Evolutionary conservation across 345 rosid species (phyloP).

Genomic region (Abelmoschus esculentus): DNA sequence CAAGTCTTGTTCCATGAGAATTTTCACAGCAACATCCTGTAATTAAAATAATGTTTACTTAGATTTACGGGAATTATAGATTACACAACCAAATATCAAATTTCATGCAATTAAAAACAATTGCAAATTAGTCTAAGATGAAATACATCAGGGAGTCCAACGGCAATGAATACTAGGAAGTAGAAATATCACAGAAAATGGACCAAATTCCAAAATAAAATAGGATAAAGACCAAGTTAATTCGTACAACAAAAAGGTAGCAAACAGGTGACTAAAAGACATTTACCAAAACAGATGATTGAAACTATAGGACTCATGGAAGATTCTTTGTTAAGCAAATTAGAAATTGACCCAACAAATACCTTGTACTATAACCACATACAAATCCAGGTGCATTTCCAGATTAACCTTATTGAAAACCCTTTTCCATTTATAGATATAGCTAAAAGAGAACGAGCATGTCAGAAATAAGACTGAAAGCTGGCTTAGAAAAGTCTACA

Average conservation of each 20-base stretch:
- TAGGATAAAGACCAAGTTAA: not conserved
- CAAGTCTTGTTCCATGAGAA: slow-evolving; percentile 98
- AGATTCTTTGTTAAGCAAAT: not conserved
- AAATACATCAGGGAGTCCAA: not conserved
- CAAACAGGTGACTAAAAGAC: not conserved
- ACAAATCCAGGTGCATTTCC: not conserved
- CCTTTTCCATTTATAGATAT: not conserved
- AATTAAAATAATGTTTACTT: slow-evolving; percentile 14
- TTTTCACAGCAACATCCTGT: slow-evolving; percentile 99
- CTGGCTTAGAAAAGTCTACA: not conserved
- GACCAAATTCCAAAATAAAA: slow-evolving; percentile 1
- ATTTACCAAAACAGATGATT: not conserved
- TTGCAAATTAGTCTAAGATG: not conserved
- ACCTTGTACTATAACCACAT: not conserved
- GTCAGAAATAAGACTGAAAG: not conserved
- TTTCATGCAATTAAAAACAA: not conserved
- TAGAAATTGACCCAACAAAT: not conserved
- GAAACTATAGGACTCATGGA: not conserved
- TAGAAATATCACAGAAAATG: not conserved
- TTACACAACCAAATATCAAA: not conserved
- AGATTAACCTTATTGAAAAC: not conserved
- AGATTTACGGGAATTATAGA: not conserved
- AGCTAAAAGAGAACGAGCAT: not conserved
- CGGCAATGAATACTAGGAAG: not conserved
- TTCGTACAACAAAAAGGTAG: not conserved